phyloP scores from a whole-genome alignment of 1,284 basidiomycete genomes.

The Schizophyllum amplum region DNA sequence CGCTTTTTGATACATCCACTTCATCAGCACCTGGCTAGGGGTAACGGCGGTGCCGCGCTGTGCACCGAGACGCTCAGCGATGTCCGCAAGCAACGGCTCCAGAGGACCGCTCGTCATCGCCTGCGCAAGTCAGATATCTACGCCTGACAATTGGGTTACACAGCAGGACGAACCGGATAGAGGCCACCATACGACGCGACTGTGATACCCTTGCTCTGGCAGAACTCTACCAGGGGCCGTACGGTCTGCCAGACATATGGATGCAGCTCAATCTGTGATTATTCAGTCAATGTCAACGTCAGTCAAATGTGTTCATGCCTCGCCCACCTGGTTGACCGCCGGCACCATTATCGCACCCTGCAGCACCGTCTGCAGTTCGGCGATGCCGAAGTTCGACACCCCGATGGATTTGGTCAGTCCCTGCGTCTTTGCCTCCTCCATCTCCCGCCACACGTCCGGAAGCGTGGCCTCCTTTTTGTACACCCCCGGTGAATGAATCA shows the following conservation, averaged over 20 bases:
- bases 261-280: conserved; percentile 80
- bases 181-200: conserved; percentile 58
- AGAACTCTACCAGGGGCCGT: conserved; percentile 44
- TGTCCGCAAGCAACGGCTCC: conserved; percentile 31
- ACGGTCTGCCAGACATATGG: conserved; percentile 65
- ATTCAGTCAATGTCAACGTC: too few species aligned
- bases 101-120: conserved; percentile 23
- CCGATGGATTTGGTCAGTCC: conserved; percentile 75
- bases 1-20: conserved; percentile 53
- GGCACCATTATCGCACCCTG: conserved; percentile 53
- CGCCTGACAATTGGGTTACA: conserved; percentile 16
- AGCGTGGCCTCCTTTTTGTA: conserved; percentile 18
- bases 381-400: conserved; percentile 73
- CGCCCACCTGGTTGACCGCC: conserved; percentile 79
- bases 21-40: conserved; percentile 44
- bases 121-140: neutral
- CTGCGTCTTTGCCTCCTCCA: conserved; percentile 62
- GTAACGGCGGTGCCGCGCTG: conserved; percentile 39
- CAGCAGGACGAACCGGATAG: conserved; percentile 48
- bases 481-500: conserved; percentile 61
- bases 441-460: conserved; percentile 56
- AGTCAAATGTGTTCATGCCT: too few species aligned
- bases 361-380: conserved; percentile 58
- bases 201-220: conserved; percentile 56
- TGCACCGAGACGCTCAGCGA: conserved; percentile 39